A percentile compares a stretch with the other conserved stretches of the same genome.
Conservation (phyloP, 208 protist species). For the Strigomonas galati region DNA sequence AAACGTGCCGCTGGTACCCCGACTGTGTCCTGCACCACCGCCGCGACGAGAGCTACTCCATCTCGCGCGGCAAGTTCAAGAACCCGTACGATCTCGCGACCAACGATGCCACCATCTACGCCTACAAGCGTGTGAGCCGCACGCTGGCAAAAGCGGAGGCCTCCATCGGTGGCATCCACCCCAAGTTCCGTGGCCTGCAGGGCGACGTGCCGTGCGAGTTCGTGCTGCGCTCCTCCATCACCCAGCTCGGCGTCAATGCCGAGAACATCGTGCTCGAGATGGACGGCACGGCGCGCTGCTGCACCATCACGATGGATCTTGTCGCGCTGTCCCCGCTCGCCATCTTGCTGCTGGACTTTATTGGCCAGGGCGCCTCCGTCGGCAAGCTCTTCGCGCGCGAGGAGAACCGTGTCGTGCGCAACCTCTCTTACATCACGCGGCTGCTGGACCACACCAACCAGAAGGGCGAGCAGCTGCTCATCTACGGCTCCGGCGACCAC, state of each 20-base stretch:
- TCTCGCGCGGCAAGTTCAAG: conserved; percentile 57
- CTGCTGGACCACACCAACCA: conserved; percentile 68
- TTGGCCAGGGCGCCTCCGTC: conserved; percentile 63
- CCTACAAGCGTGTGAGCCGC: conserved; percentile 31
- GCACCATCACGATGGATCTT: conserved; percentile 56
- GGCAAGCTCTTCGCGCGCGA: conserved; percentile 90
- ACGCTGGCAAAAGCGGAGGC: conserved; percentile 34
- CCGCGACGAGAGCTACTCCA: conserved; percentile 53
- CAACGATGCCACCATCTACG: conserved; percentile 51
- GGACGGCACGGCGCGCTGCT: conserved; percentile 28
- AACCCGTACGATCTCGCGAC: conserved; percentile 81
- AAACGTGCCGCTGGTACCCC: conserved; percentile 78
- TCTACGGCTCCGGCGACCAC: conserved; percentile 62
- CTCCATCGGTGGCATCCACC: conserved; percentile 44
- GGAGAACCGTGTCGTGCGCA: conserved; percentile 58
- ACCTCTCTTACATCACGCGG: conserved; percentile 75
- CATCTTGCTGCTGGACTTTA: conserved; percentile 83
- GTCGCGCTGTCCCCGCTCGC: conserved; percentile 77
- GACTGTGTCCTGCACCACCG: conserved; percentile 72
- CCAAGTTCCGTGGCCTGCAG: conserved; percentile 77
- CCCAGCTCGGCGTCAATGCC: conserved; percentile 87
- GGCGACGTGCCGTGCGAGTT: conserved; percentile 66
- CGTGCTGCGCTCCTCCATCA: conserved; percentile 83
- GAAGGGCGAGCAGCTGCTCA: conserved; percentile 64
- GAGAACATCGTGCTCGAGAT: conserved; percentile 60